Percentiles rank a stretch among this genome's conserved stretches.
Conservation (phyloP, 805 yeast genomes). For the Yamadazyma laniorum region DNA sequence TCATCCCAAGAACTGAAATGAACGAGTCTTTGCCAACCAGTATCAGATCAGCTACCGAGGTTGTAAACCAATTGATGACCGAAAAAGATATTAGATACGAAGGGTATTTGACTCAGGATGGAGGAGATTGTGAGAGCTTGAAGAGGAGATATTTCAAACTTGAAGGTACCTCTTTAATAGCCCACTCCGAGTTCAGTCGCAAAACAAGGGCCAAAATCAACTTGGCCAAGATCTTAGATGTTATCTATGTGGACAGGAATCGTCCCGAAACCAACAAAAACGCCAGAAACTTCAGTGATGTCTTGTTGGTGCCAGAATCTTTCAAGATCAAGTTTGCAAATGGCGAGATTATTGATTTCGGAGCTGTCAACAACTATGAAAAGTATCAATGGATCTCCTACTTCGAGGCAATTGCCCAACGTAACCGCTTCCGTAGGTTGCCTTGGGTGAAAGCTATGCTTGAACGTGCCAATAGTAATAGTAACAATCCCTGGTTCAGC, state of each 20-base stretch:
- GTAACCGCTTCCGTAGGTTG: slow-evolving; percentile 57
- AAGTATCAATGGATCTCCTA: slow-evolving; percentile 64
- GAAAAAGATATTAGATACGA: slow-evolving; percentile 38
- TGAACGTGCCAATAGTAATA: slow-evolving; percentile 13
- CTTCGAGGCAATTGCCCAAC: slow-evolving; percentile 54
- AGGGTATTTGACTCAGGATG: slow-evolving; percentile 83
- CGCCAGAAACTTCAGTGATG: slow-evolving; percentile 68
- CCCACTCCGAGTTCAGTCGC: slow-evolving; percentile 67
- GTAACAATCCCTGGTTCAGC: slow-evolving; percentile 11
- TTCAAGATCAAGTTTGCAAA: slow-evolving; percentile 74
- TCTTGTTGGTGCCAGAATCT: slow-evolving; percentile 64
- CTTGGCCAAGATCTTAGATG: slow-evolving; percentile 60
- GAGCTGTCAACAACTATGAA: slow-evolving; percentile 68
- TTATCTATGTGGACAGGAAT: slow-evolving; percentile 44
- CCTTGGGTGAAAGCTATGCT: slow-evolving; percentile 57
- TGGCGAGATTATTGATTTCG: slow-evolving; percentile 80
- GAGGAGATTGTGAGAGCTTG: slow-evolving; percentile 82
- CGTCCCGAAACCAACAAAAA: slow-evolving; percentile 28
- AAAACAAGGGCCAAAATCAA: slow-evolving; percentile 77
- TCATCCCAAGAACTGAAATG: slow-evolving; percentile 58
- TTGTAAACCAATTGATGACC: slow-evolving; percentile 28
- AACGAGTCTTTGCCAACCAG: slow-evolving; percentile 70
- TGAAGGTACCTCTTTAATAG: slow-evolving; percentile 68
- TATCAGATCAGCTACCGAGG: slow-evolving; percentile 46
- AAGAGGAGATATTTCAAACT: slow-evolving; percentile 72